Percentiles rank a stretch among this genome's conserved stretches.
Evolutionary conservation across 805 yeast species (phyloP).

Genomic region (Wickerhamiella kurtzmanii): DNA sequence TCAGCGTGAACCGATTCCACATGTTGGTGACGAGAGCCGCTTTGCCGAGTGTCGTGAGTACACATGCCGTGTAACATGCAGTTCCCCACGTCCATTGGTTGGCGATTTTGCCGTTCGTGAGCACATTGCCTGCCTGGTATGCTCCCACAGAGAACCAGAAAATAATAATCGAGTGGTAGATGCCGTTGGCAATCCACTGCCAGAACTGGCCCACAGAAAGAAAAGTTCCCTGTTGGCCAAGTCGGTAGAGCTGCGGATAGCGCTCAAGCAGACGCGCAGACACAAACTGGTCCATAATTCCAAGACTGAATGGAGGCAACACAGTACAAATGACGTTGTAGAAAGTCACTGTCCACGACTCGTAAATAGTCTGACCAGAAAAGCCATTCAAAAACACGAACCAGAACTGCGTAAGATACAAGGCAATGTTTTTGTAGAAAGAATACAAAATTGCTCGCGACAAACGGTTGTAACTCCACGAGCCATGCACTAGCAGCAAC

Average conservation of each 20-base stretch:
- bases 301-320: slow-evolving; percentile 89
- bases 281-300: slow-evolving; percentile 93
- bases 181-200: slow-evolving; percentile 96
- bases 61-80: slow-evolving; percentile 73
- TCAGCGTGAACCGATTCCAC: slow-evolving; percentile 87
- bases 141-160: slow-evolving; percentile 60
- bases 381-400: slow-evolving; percentile 82
- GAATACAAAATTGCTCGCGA: slow-evolving; percentile 87
- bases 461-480: slow-evolving; percentile 95
- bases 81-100: slow-evolving; percentile 96
- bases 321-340: slow-evolving; percentile 92
- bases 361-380: slow-evolving; percentile 91
- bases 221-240: slow-evolving; percentile 80
- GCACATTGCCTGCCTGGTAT: slow-evolving; percentile 51
- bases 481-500: slow-evolving; percentile 80
- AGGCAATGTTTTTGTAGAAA: slow-evolving; percentile 87
- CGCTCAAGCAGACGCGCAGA: slow-evolving; percentile 78
- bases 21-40: slow-evolving; percentile 84
- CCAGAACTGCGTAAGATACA: slow-evolving; percentile 98
- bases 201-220: slow-evolving; percentile 86
- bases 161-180: slow-evolving; percentile 79
- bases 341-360: slow-evolving; percentile 94
- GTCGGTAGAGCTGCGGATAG: slow-evolving; percentile 82
- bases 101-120: slow-evolving; percentile 50
- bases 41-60: slow-evolving; percentile 81